Base-by-base conservation (phyloP, 2,329 filamentous ascomycete species). In the Trichoderma sp. region DNA sequence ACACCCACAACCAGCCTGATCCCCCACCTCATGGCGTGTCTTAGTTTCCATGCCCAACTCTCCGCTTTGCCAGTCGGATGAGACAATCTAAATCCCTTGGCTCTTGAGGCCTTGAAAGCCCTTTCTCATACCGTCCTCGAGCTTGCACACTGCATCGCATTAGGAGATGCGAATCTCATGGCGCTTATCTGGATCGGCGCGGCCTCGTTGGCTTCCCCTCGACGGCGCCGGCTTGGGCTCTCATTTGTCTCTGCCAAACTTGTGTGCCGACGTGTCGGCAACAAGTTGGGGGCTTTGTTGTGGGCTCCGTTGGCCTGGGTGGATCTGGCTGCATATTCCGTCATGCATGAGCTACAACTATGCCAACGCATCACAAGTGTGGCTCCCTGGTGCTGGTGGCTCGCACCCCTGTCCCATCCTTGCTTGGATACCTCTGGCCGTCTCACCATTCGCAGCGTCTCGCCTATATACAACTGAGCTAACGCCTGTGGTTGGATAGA, bases 271-370 rank as follows among this genome's bases (percentile, higher is more conserved):
- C 61, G 71, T 70, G 72, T 70, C 71, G 67, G 63, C 73, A 64
- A 51, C 71, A 71, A 71, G 70, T 74, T 74, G 71, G 72, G 66
- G 71, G 73, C 65, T 51, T 61, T 72, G 72, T 56, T 71, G 72
- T 53, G 69, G 67, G 68, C 71, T 73, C 69, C 57, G 72, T 71
- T 73, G 74, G 74, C 70, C 32, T 60, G 64, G 72, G 72, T 70
- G 71, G 72, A 53, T 43, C 71, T 73, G 43, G 67, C 71, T 87
- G 86, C 86, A 87, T 85, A 84, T 86, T 84, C 85, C 85, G 85
- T 87, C 85, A 87, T 88, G 86, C 86, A 88, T 87, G 86, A 76
- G 76, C 75, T 72, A 73, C 81, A 76, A 76, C 75, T 72, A 73
- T 81, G 80, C 80, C 80, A 81, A 75, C 80, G 79, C 80, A 81